Base-by-base conservation (phyloP, 208 protist genomes). In the Crithidia thermophila region DNA sequence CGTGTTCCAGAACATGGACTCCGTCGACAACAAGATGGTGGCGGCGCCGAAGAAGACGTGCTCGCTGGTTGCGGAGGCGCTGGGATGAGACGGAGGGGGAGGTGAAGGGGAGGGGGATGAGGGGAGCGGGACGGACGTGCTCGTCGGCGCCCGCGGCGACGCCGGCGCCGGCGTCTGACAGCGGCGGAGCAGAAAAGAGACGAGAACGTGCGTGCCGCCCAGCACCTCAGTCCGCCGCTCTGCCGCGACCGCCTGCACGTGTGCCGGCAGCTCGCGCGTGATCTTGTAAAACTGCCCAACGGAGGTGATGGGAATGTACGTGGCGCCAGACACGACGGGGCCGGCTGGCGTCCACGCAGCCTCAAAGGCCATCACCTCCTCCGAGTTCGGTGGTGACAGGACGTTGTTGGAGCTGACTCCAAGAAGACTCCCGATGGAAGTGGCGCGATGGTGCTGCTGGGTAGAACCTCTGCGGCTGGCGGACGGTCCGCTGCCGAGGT, bases 261-360 rank as follows among this genome's bases (percentile, higher is more conserved):
- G 43, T 8, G 18, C n/a, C 8, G 65, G 55, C n/a, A 87, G 33
- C 13, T 51, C 42, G 8, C 30, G 59, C 4, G 79, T 10, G 25
- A 77, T 49, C 11, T 63, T 57, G 37, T 40, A 34, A 37, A 87
- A 72, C 13, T 76, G 52, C 8, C 56, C 60, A 0, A 53, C 36
- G 7, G 60, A 73, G 11, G 37, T 49, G 51, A 82, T 45, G 1
- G 20, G 34, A 13, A 75, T 51, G 76, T 79, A 82, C 20, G 51
- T 56, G 8, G 72, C 77, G 7, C 76, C 81, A 9, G 70, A 50
- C 50, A 82, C 72, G 8, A 87, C 66, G 2, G 81, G 76, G 21
- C 81, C 81, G 4, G 76, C 76, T 13, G 81, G 71, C 27, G 81
- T 87, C 81, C 81, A 87, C 25, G 79, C 72, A 10, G 60, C 4